Evolutionary conservation across 1,284 basidiomycete species (phyloP).

Genomic region (Ustilago sp.): DNA sequence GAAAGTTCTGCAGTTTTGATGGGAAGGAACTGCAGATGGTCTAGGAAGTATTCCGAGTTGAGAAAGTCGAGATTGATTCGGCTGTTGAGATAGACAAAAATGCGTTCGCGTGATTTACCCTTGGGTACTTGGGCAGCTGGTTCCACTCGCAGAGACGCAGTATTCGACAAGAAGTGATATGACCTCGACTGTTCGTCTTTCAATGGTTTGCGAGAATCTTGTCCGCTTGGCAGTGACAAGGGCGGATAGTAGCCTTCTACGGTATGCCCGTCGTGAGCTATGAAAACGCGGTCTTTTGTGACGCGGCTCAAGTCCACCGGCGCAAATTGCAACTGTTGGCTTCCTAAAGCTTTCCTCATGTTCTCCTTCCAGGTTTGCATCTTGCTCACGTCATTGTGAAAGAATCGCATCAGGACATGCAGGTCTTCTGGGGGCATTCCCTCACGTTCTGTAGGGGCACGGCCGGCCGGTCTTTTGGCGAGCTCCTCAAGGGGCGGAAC

Average conservation of each 20-base stretch:
- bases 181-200: no score
- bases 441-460: no score
- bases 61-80: constrained; percentile 3
- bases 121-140: not conserved
- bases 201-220: not conserved
- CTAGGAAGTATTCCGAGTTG: constrained; percentile 9
- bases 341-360: constrained; percentile 4
- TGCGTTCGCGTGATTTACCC: not conserved
- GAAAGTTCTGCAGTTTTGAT: not conserved
- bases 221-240: not conserved
- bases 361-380: not conserved
- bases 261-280: constrained; percentile 6
- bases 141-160: no score
- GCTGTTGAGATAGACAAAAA: constrained; percentile 25
- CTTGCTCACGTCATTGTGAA: not conserved
- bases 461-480: no score
- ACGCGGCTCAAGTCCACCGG: not conserved
- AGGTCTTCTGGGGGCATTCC: not conserved
- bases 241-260: constrained; percentile 11
- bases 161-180: no score
- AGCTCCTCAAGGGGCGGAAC: no score
- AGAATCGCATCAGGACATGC: not conserved
- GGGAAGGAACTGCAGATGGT: constrained; percentile 9
- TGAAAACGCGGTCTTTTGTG: not conserved
- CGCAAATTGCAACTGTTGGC: not conserved